Evolutionary conservation across 495 filamentous ascomycete species (phyloP).

Genomic region (Aspergillus ellipticus): DNA sequence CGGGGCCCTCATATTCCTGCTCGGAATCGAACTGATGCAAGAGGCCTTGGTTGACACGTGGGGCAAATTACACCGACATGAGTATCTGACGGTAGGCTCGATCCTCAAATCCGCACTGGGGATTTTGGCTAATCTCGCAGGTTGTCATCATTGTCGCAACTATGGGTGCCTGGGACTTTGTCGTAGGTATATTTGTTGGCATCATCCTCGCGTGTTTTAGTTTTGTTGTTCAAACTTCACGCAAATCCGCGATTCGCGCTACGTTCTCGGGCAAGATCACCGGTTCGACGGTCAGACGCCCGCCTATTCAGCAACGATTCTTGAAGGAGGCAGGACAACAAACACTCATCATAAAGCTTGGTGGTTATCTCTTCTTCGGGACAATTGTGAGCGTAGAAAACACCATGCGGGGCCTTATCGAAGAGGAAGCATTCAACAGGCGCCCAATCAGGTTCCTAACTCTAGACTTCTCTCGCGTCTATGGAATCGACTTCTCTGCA

Average conservation of each 20-base stretch:
- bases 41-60: slow-evolving; percentile 87
- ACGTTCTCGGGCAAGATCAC: slow-evolving; percentile 83
- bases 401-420: slow-evolving; percentile 73
- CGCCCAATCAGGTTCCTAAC: slow-evolving; percentile 85
- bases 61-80: slow-evolving; percentile 76
- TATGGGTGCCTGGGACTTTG: slow-evolving; percentile 97
- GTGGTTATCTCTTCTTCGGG: slow-evolving; percentile 92
- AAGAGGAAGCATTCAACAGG: slow-evolving; percentile 70
- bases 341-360: slow-evolving; percentile 83
- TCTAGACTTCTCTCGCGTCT: slow-evolving; percentile 85
- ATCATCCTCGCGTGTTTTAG: slow-evolving; percentile 89
- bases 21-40: slow-evolving; percentile 83
- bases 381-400: slow-evolving; percentile 93
- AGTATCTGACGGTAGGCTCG: slow-evolving; percentile 75
- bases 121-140: slow-evolving; percentile 38
- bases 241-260: slow-evolving; percentile 79
- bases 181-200: slow-evolving; percentile 85
- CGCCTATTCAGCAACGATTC: slow-evolving; percentile 83
- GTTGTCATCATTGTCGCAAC: slow-evolving; percentile 88
- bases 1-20: slow-evolving; percentile 85
- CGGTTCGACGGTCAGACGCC: slow-evolving; percentile 85
- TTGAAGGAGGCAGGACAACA: slow-evolving; percentile 80
- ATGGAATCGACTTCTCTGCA: slow-evolving; percentile 91
- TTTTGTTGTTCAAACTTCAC: slow-evolving; percentile 85
- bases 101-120: no score